Evolutionary conservation across 805 yeast species (phyloP), one percentile per base, ranked within the genome.

Genomic region (Geotrichum ghanense): DNA sequence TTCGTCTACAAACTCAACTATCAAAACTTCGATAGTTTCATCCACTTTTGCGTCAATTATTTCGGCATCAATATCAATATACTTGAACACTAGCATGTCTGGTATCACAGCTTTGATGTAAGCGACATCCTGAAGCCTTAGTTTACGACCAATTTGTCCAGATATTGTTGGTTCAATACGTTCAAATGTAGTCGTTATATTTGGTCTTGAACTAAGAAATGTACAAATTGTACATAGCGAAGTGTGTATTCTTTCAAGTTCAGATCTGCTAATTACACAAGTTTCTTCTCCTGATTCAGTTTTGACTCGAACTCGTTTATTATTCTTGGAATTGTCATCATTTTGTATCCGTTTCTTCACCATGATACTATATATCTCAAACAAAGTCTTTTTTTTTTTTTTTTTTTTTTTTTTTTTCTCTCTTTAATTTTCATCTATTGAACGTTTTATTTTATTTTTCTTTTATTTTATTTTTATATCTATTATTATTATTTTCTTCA

Each of bases 1-100:
- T 22, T 76, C 84, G 60, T 89, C 95, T 16, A 76, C 70, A 60
- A 89, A 85, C 52, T 83, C 89, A 57, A 85, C 69, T 22, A 89
- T 66, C 6, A 84, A 56, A 52, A 81, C 88, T 19, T 67, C 60
- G 10, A 66, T 66, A 1, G 55, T 56, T 4, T 55, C 57, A 41
- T 67, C 63, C 42, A 74, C 68, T 47, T 69, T 75, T 37, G 75
- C 66, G 56, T 76, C 82, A 9, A 67, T 63, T 37, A 76, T 78
- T 42, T 75, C 74, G 5, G 51, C 89, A 56, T 81, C 81, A 58
- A 82, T 87, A 60, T 89, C 95, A 41, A 83, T 79, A 59, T 84
- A 89, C 44, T 78, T 83, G 56, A 80, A 79, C 1, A 78, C 66
- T 10, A 84, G 75, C 43, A 83, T 90, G 22, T 73, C 67, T 0